A percentile compares a stretch with the other conserved stretches of the same genome.
Evolutionary conservation across 305 asterid species (phyloP).

Genomic region (Fraxinus xanthoxyloides): DNA sequence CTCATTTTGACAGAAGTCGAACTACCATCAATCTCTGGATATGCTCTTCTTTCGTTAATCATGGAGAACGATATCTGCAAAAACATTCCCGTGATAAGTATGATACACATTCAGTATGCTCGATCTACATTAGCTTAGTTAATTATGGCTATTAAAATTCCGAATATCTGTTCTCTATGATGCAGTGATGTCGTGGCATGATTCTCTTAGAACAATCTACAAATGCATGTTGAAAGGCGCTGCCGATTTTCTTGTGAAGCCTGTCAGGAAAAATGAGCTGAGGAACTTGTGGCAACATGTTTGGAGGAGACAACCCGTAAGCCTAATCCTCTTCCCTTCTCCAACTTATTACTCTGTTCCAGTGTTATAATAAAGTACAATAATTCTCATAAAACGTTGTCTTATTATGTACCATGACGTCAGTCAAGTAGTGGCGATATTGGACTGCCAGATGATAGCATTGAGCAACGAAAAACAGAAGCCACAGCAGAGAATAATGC

Average conservation of each 20-base stretch:
- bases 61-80: constrained; percentile 88
- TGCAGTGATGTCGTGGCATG: constrained; percentile 96
- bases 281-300: constrained; percentile 97
- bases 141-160: neutral
- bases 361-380: neutral
- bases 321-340: constrained; percentile 26
- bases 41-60: constrained; percentile 78
- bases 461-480: constrained; percentile 68
- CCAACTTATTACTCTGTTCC: neutral
- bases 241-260: constrained; percentile 93
- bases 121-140: neutral
- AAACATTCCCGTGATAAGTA: constrained; percentile 91
- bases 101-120: constrained; percentile 14
- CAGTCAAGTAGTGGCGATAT: constrained; percentile 58
- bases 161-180: neutral
- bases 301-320: constrained; percentile 96
- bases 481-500: constrained; percentile 60
- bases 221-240: constrained; percentile 98
- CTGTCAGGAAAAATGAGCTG: constrained; percentile 85
- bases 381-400: constrained; percentile 15
- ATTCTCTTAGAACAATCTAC: constrained; percentile 83
- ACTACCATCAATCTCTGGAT: constrained; percentile 87
- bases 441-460: constrained; percentile 69
- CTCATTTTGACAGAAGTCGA: constrained; percentile 90
- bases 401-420: constrained; percentile 17